Evolutionary conservation across 1,284 basidiomycete genomes (phyloP).

Genomic region (Afroboletus lepidellus): DNA sequence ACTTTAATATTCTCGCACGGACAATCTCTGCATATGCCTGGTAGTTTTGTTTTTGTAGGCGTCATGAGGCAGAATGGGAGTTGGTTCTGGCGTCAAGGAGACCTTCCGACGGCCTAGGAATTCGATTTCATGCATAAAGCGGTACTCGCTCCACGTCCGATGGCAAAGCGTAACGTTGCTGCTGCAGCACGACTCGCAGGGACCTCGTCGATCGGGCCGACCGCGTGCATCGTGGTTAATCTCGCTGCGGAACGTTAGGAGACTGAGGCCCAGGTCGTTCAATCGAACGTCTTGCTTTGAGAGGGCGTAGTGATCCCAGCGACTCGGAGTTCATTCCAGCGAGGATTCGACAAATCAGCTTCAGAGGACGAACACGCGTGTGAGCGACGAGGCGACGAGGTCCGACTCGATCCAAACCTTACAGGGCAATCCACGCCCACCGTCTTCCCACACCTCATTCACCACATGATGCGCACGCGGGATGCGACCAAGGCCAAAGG

Average conservation of each 20-base stretch:
- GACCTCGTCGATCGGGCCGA: slow-evolving; percentile 14
- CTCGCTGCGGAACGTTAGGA: slow-evolving; percentile 7
- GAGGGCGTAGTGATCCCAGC: slow-evolving; percentile 11
- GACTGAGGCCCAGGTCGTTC: neutral
- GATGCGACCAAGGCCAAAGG: slow-evolving; percentile 2
- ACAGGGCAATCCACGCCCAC: slow-evolving; percentile 8
- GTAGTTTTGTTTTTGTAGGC: neutral
- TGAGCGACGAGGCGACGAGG: slow-evolving; percentile 28
- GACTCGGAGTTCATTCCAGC: slow-evolving; percentile 19
- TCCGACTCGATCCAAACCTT: slow-evolving; percentile 12
- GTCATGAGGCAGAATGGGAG: neutral
- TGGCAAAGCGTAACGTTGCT: neutral
- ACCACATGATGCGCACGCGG: slow-evolving; percentile 5
- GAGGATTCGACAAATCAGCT: slow-evolving; percentile 13
- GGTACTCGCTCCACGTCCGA: slow-evolving; percentile 10
- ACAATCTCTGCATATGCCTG: neutral
- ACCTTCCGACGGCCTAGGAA: neutral
- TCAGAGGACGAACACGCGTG: slow-evolving; percentile 17
- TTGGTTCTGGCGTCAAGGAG: neutral
- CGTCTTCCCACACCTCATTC: slow-evolving; percentile 9
- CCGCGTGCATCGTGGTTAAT: slow-evolving; percentile 29
- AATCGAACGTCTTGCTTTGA: slow-evolving; percentile 3
- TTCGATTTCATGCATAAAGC: slow-evolving; percentile 1
- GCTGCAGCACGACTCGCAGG: slow-evolving; percentile 11
- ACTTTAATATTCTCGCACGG: slow-evolving; percentile 1